A percentile compares a stretch with the other conserved stretches of the same genome.
Evolutionary conservation across 257 asterid species (phyloP).

Genomic region (Jaltomata sinuosa): DNA sequence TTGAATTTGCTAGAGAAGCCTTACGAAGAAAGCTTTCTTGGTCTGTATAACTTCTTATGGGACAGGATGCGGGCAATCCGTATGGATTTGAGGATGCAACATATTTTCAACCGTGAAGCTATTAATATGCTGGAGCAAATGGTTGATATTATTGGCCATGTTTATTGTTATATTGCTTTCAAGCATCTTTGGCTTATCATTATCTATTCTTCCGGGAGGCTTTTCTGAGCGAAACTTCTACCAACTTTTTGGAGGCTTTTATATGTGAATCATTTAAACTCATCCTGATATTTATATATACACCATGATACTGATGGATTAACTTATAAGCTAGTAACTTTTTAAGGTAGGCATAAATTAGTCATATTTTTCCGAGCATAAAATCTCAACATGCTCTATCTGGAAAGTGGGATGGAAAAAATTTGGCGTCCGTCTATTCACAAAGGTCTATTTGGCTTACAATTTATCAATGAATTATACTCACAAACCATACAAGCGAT

Average conservation of each 20-base stretch:
- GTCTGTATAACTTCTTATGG: slow-evolving; percentile 93
- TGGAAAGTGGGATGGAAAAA: not conserved
- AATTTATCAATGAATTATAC: not conserved
- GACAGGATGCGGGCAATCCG: slow-evolving; percentile 98
- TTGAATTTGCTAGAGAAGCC: slow-evolving; percentile 66
- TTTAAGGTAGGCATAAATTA: not conserved
- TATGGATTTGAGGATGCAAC: slow-evolving; percentile 99
- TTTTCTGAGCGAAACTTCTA: not conserved
- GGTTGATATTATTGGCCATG: slow-evolving; percentile 22
- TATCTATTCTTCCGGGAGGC: not conserved
- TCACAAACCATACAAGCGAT: not conserved
- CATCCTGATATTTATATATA: not conserved
- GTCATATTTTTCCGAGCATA: not conserved
- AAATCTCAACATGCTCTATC: not conserved
- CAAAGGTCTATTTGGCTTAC: not conserved
- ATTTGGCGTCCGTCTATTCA: not conserved
- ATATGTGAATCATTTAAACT: not conserved
- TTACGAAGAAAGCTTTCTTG: slow-evolving; percentile 75
- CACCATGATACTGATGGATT: not conserved
- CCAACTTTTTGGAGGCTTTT: not conserved
- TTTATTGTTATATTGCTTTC: not conserved
- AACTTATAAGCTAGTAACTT: not conserved
- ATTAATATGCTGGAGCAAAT: slow-evolving; percentile 94
- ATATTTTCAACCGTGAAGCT: slow-evolving; percentile 77
- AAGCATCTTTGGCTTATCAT: not conserved